Evolutionary conservation across 1,284 basidiomycete genomes (phyloP).

Genomic region (Ganoderma boninense): DNA sequence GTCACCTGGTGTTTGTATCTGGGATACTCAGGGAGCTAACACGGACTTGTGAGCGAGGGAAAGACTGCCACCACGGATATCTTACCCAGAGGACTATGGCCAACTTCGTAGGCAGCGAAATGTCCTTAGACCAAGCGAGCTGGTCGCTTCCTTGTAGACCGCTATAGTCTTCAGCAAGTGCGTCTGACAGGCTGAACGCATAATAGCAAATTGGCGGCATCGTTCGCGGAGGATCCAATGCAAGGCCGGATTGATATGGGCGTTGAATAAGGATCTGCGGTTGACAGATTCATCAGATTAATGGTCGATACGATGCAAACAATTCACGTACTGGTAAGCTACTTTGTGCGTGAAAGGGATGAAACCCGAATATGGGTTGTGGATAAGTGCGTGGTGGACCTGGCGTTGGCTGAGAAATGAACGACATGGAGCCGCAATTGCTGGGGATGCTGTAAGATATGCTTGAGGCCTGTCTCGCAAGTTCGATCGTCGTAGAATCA

Average conservation of each 20-base stretch:
- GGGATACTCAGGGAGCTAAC: slow-evolving; percentile 1
- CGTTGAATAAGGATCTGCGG: neutral
- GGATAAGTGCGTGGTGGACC: neutral
- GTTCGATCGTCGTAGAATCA: neutral
- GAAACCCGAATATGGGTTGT: neutral
- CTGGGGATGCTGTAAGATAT: neutral
- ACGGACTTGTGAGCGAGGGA: neutral
- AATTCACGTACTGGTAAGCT: neutral
- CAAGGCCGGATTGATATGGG: neutral
- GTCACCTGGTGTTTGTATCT: slow-evolving; percentile 3
- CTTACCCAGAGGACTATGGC: slow-evolving; percentile 5
- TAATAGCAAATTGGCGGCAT: neutral
- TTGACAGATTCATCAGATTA: neutral
- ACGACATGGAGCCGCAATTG: neutral
- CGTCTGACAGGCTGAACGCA: neutral
- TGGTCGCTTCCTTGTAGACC: neutral
- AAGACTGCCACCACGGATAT: neutral
- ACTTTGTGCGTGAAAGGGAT: neutral
- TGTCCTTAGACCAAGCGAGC: neutral
- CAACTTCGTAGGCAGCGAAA: neutral
- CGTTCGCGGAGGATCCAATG: neutral
- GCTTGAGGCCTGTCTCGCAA: neutral
- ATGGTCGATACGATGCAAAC: neutral
- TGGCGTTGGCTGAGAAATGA: neutral
- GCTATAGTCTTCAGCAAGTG: neutral